Evolutionary conservation across 2,329 filamentous ascomycete genomes (phyloP), one percentile per base, ranked within the genome.

Genomic region (Aspergillus bombycis): DNA sequence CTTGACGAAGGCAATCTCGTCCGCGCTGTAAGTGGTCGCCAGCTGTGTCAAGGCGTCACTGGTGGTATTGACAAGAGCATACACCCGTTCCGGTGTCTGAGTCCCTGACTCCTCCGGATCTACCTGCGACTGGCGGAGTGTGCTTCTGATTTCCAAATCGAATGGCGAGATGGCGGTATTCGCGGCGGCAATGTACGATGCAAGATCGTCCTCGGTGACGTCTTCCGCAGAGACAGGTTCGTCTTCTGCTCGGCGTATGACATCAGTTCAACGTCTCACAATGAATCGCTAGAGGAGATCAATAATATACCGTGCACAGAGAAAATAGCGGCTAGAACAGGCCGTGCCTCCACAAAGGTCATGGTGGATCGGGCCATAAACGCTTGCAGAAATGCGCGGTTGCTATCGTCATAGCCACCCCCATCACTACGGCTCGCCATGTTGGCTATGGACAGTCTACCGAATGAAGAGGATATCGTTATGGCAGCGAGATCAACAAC

Each of bases 1-100:
- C 78, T 96, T 95, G 60, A 98, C 87, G 75, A 93, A 99, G 0
- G 91, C 88, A 36, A 98, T 91, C 80, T 98, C 94, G 69, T 97
- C 93, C 0, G 92, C 82, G 9, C 84, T 86, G 74, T 91, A 91
- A 0, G 87, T 88, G 0, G 95, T 98, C 2, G 94, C 93, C 45
- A 97, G 85, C 72, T 97, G 94, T 0, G 93, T 96, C 64, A 94
- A 82, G 0, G 90, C 83, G 77, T 99, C 95, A 65, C 90, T 93
- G 11, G 91, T 90, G 1, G 90, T 92, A 79, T 99, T 99, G 54
- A 98, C 90, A 38, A 99, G 83, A 2, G 91, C 92, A 76, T 89
- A 97, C 26, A 93, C 82, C n/a, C 88, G 86, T 71, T 88, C 81
- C 3, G 71, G 68, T 8, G 43, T 30, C 14, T 19, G 30, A 4